A percentile compares a stretch with the other conserved stretches of the same genome.
These are phyloP conservation scores for Rubus idaeus DNA, from an alignment of 306 rosid species.

Conservation along the genomic window DNA sequence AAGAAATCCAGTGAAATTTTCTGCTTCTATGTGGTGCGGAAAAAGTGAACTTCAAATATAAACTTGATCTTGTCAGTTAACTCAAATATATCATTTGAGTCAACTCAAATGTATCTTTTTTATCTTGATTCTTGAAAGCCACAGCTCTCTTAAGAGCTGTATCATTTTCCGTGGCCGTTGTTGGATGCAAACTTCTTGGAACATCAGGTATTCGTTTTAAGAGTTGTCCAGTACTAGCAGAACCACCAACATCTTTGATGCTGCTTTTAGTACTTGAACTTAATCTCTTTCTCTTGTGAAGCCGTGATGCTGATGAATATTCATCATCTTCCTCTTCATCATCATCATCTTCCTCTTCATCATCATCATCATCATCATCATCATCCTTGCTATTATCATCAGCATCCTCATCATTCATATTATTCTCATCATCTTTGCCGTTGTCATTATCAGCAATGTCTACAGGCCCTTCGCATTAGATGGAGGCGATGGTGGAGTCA, in stretches of 20 bases:
- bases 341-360: no score
- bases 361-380: no score
- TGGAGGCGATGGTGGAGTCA: background rate
- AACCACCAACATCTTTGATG: background rate
- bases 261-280: background rate
- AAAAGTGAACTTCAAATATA: slow-evolving; percentile 14
- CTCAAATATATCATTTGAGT: background rate
- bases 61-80: background rate
- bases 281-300: slow-evolving; percentile 5
- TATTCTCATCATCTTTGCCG: background rate
- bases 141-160: background rate
- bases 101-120: no score
- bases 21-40: background rate
- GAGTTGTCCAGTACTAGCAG: no score
- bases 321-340: background rate
- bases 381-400: background rate
- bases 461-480: background rate
- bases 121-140: background rate
- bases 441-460: background rate
- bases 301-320: background rate
- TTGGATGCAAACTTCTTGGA: background rate
- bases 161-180: background rate
- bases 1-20: background rate
- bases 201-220: no score
- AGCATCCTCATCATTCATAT: background rate